Evolutionary conservation across 2,329 filamentous ascomycete genomes (phyloP).

Genomic region (Bipolaris cookei): DNA sequence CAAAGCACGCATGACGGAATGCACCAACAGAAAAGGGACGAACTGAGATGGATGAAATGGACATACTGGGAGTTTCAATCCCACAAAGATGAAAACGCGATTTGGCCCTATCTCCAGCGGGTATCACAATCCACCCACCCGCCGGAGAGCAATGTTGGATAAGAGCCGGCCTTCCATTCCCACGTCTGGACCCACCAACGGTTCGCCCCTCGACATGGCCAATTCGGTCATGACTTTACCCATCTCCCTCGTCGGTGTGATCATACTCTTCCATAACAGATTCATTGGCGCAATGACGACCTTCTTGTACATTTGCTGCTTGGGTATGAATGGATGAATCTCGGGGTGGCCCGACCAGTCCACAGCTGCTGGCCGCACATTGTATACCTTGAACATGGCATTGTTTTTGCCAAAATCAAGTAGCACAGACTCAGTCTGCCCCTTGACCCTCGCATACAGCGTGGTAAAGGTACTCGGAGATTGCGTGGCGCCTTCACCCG

Average conservation of each 20-base stretch:
- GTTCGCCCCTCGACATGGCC: slow-evolving; percentile 56
- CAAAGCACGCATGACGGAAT: slow-evolving; percentile 51
- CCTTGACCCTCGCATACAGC: slow-evolving; percentile 70
- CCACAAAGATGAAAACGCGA: not conserved
- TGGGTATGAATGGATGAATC: slow-evolving; percentile 47
- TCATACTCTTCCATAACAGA: slow-evolving; percentile 40
- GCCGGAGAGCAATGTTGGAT: slow-evolving; percentile 51
- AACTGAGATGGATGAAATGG: too few relatives aligned
- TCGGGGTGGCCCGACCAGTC: slow-evolving; percentile 56
- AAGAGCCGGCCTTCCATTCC: slow-evolving; percentile 49
- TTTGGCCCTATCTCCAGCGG: not conserved
- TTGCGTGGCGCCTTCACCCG: slow-evolving; percentile 66
- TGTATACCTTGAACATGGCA: slow-evolving; percentile 60
- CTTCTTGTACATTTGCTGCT: slow-evolving; percentile 33
- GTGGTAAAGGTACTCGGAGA: slow-evolving; percentile 62
- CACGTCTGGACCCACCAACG: slow-evolving; percentile 48
- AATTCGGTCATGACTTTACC: slow-evolving; percentile 57
- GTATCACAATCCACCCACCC: slow-evolving; percentile 42
- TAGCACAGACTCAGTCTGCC: slow-evolving; percentile 67
- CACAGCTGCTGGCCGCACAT: slow-evolving; percentile 65
- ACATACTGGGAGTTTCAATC: too few relatives aligned
- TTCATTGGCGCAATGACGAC: slow-evolving; percentile 27
- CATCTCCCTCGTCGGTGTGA: slow-evolving; percentile 57
- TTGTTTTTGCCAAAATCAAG: slow-evolving; percentile 58
- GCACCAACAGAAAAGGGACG: too few relatives aligned